These are phyloP conservation scores for Moesziomyces sp. DNA, from an alignment of 1,284 basidiomycete genomes.

Conservation along the genomic window DNA sequence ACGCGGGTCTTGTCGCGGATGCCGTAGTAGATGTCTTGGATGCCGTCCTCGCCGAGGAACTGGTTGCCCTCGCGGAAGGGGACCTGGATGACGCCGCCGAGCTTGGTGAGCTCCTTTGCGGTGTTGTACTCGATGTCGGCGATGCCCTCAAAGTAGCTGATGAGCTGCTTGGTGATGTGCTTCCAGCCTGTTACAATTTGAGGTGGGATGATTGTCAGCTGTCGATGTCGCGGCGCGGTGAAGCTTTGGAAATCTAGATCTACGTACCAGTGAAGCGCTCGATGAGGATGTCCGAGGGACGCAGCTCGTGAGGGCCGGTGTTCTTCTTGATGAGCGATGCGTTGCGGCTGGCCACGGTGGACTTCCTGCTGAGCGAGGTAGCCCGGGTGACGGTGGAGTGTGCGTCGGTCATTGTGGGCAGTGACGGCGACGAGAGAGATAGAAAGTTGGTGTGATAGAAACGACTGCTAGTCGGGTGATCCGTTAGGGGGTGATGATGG, in stretches of 20 bases:
- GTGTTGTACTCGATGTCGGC: conserved; percentile 77
- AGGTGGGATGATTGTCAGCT: neutral
- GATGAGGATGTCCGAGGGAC: conserved; percentile 94
- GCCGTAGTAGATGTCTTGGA: conserved; percentile 89
- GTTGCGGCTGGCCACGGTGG: conserved; percentile 68
- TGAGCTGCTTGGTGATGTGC: conserved; percentile 77
- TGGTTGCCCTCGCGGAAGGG: conserved; percentile 90
- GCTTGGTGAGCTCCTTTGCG: conserved; percentile 91
- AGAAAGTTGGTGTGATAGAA: conserved; percentile 1
- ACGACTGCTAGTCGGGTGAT: conserved; percentile 14
- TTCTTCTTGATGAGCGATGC: conserved; percentile 70
- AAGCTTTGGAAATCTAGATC: neutral
- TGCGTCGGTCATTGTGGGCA: conserved; percentile 60
- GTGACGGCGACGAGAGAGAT: conserved; percentile 22
- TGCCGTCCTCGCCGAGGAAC: conserved; percentile 66
- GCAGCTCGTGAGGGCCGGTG: conserved; percentile 78
- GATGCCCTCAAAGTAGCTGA: conserved; percentile 75
- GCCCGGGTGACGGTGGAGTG: conserved; percentile 64
- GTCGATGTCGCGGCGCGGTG: neutral
- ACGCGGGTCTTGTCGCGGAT: conserved; percentile 89
- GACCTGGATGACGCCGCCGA: conserved; percentile 97
- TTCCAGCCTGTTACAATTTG: conserved; percentile 78
- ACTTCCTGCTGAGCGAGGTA: conserved; percentile 65
- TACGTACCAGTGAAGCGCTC: conserved; percentile 74
- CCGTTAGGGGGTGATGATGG: conserved; percentile 1